A percentile compares a stretch with the other conserved stretches of the same genome.
Conservation (phyloP, 2,329 filamentous ascomycete genomes). For the Fusarium torulosum region DNA sequence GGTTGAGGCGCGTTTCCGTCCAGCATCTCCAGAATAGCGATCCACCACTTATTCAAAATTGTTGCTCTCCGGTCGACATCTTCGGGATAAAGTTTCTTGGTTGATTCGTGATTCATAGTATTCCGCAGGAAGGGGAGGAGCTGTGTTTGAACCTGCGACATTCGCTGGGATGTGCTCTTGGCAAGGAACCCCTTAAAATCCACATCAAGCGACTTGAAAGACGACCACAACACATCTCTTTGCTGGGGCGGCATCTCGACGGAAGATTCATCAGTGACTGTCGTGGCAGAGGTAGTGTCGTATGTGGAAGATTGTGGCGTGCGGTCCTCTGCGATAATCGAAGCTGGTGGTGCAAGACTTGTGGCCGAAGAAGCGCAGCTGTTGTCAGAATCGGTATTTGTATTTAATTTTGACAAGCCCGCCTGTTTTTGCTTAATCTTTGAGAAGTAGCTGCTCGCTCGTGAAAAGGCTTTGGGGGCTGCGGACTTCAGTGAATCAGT, state of each 20-base stretch:
- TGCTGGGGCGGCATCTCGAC: constrained; percentile 58
- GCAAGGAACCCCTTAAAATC: constrained; percentile 70
- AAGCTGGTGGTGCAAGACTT: constrained; percentile 59
- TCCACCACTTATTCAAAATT: constrained; percentile 94
- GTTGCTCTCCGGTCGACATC: constrained; percentile 84
- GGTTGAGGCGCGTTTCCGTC: constrained; percentile 76
- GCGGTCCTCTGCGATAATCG: constrained; percentile 53
- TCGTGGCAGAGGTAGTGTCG: constrained; percentile 55
- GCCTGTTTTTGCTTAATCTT: constrained; percentile 62
- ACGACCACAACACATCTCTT: constrained; percentile 67
- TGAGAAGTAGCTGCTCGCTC: constrained; percentile 63
- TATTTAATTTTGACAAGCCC: constrained; percentile 56
- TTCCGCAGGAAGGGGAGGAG: constrained; percentile 83
- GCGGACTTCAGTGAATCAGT: constrained; percentile 55
- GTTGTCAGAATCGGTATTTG: constrained; percentile 55
- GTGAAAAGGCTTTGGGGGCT: constrained; percentile 56
- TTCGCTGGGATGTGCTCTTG: constrained; percentile 79
- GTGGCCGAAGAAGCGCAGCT: constrained; percentile 63
- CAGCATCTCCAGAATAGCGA: constrained; percentile 82
- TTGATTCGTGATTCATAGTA: constrained; percentile 76
- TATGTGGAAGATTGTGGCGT: constrained; percentile 56
- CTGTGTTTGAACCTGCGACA: constrained; percentile 77
- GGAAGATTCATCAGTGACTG: constrained; percentile 60
- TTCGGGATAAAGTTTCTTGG: constrained; percentile 74
- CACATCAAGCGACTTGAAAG: constrained; percentile 67